Base-by-base conservation (phyloP, 805 yeast genomes). In the Wickerhamomyces chambardii region DNA sequence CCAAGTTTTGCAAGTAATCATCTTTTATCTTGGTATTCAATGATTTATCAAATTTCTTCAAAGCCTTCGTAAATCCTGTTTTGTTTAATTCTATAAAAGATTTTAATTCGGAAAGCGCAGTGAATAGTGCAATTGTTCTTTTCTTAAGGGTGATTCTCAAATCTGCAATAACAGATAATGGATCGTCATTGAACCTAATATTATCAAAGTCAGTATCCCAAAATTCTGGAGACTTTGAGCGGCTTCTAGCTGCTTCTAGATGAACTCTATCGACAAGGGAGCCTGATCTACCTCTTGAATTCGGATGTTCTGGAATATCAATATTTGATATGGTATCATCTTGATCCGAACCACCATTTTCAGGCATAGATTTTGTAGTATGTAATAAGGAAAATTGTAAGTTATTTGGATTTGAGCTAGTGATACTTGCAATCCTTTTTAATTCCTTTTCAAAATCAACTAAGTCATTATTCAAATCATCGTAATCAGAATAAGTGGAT, bases 1-100 rank as follows among this genome's bases (percentile, higher is more conserved):
- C 64, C 22, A 80, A 57, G 31, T 59, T 56, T 14, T 59, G 51
- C 50, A 84, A 59, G 51, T 84, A 86, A 19, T 63, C 65, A n/a
- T 61, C 61, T 47, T 78, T 78, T 28, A 83, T 61, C 19, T 70
- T 55, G 28, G 83, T 73, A 39, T 73, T 70, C 44, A 85, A 63
- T 10, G 84, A 77, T 55, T 90, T 90, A 59, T 92, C 96, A 55
- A 85, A 92, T 59, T 90, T 90, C 56, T 90, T 90, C 45, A 87
- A 68, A 29, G 90, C 89, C 59, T 90, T 90, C 34, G 84, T 72
- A 56, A 90, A 84, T 3, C 97, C 97, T 17, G 95, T 84, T 44
- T 69, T 72, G 64, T 90, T 90, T 44, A 92, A 66, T 50, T 87
- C 95, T 34, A 84, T 68, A 53, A 63, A 90, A 10, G 95, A 84